phyloP scores from a whole-genome alignment of 73 alveolate species.

The Paramecium octaurelia region DNA sequence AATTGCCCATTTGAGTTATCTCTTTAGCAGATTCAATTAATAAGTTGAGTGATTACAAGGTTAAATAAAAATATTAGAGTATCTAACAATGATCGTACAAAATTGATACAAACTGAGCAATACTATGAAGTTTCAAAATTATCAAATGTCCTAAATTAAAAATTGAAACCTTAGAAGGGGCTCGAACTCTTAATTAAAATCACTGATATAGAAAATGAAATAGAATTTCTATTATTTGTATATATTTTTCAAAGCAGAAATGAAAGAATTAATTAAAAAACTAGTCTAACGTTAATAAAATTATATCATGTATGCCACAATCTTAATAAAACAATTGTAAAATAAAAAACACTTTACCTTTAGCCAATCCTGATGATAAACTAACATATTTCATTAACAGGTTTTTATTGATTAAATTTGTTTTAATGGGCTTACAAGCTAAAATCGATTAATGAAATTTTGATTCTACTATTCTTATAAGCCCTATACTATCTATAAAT shows the following conservation, averaged over 20 bases:
- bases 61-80: not conserved
- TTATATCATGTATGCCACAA: not conserved
- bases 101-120: not conserved
- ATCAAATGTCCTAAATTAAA: not conserved
- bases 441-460: too few species aligned
- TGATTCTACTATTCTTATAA: too few species aligned
- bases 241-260: not conserved
- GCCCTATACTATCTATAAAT: too few species aligned
- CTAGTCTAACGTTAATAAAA: not conserved
- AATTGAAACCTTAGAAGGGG: not conserved
- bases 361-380: not conserved
- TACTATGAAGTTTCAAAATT: not conserved
- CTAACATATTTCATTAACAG: not conserved
- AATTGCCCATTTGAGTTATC: not conserved
- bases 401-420: too few species aligned
- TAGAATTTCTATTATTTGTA: not conserved
- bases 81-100: not conserved
- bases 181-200: not conserved
- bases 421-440: too few species aligned
- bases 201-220: not conserved
- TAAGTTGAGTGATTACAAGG: not conserved
- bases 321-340: not conserved
- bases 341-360: too few species aligned
- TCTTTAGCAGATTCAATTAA: not conserved
- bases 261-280: not conserved